phyloP scores from a whole-genome alignment of 2,329 filamentous ascomycete genomes.

The Acarospora socialis region DNA sequence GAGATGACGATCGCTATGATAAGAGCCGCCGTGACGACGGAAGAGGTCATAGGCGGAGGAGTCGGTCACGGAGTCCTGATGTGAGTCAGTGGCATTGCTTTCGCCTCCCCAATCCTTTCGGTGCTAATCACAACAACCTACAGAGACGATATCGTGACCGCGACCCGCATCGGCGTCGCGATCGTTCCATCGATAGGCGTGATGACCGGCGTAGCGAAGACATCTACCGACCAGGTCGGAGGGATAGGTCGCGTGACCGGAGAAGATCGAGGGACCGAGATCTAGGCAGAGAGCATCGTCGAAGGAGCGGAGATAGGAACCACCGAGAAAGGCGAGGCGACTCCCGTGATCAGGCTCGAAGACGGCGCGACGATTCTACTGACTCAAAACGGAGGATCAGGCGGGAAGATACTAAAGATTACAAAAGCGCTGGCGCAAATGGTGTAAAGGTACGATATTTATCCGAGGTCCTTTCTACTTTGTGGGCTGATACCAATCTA shows the following conservation, averaged over 20 bases:
- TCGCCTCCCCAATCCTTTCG: neutral
- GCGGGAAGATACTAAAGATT: conserved; percentile 35
- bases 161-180: conserved; percentile 48
- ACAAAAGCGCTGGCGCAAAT: no score
- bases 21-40: conserved; percentile 38
- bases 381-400: conserved; percentile 53
- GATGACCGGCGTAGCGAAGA: conserved; percentile 50
- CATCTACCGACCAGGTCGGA: conserved; percentile 44
- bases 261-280: conserved; percentile 44
- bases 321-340: conserved; percentile 58
- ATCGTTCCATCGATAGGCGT: conserved; percentile 47
- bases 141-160: conserved; percentile 39
- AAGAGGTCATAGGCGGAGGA: conserved; percentile 28
- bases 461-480: no score
- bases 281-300: conserved; percentile 43
- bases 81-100: conserved; percentile 21
- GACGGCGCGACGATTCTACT: conserved; percentile 54
- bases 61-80: conserved; percentile 33
- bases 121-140: conserved; percentile 34
- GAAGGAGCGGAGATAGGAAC: conserved; percentile 54
- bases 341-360: conserved; percentile 51
- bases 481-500: no score
- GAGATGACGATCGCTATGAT: conserved; percentile 39
- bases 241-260: conserved; percentile 51
- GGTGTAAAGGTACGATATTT: no score